Evolutionary conservation across 2,329 filamentous ascomycete genomes (phyloP).

Genomic region (Blastomyces emzantsi): DNA sequence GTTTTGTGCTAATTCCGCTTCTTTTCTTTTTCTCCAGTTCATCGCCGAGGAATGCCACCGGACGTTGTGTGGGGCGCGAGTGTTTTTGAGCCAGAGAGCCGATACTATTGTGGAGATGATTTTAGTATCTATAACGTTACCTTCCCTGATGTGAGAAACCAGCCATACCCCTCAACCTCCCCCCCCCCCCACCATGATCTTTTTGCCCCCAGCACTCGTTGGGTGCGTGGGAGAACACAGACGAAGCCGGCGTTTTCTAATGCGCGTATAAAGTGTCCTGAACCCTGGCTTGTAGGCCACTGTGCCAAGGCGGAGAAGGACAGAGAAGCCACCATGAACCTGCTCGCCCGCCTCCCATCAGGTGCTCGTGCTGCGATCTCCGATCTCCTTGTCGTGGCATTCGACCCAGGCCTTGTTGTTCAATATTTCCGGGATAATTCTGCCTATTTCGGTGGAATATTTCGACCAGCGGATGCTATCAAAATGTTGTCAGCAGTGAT

Average conservation of each 20-base stretch:
- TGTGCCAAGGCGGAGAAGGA: neutral
- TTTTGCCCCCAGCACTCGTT: neutral
- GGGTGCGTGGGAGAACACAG: neutral
- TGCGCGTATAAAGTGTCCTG: neutral
- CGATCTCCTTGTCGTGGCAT: neutral
- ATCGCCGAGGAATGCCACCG: neutral
- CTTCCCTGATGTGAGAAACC: neutral
- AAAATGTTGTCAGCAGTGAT: neutral
- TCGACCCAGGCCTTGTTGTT: neutral
- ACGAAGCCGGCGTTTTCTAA: neutral
- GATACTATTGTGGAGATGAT: neutral
- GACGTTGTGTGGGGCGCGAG: neutral
- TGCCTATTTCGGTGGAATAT: neutral
- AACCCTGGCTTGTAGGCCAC: constrained; percentile 2
- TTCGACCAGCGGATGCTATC: neutral
- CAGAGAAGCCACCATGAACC: neutral
- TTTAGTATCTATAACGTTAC: constrained; percentile 1
- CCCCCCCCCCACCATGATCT: neutral
- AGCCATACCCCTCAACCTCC: neutral
- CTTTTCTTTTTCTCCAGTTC: neutral
- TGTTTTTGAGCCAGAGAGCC: neutral
- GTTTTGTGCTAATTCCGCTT: neutral
- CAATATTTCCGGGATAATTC: neutral
- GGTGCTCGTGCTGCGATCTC: neutral
- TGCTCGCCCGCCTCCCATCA: neutral